phyloP scores from a whole-genome alignment of 768 basidiomycete species.

The Chiua virens region DNA sequence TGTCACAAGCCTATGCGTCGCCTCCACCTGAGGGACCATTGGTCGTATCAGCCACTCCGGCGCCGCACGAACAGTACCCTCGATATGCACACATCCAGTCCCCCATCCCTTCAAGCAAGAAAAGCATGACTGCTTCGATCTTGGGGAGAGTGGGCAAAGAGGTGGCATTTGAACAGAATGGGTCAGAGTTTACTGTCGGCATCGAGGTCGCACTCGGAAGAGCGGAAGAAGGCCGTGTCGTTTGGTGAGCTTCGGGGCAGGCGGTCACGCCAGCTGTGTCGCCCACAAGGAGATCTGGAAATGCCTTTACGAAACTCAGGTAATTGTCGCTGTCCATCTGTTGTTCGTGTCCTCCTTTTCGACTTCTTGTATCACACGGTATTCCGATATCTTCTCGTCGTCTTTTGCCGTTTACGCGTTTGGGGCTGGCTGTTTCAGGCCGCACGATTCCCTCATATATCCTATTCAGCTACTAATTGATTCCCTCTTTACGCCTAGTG shows the following conservation, averaged over 20 bases:
- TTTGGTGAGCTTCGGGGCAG: conserved; percentile 23
- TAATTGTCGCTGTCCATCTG: conserved; percentile 19
- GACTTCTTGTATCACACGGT: neutral
- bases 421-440: no score
- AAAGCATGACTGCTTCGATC: conserved; percentile 7
- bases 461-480: conserved; percentile 15
- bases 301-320: conserved; percentile 4
- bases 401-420: neutral
- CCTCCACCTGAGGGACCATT: conserved; percentile 32
- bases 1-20: conserved; percentile 30
- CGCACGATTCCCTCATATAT: neutral
- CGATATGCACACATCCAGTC: conserved; percentile 30
- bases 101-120: conserved; percentile 15
- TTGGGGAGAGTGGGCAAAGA: conserved; percentile 17
- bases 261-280: neutral
- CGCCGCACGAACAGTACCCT: conserved; percentile 23
- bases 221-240: conserved; percentile 32
- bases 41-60: conserved; percentile 14
- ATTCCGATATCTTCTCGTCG: neutral
- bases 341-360: conserved; percentile 1
- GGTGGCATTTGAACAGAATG: conserved; percentile 27
- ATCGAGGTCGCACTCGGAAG: conserved; percentile 33
- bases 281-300: neutral
- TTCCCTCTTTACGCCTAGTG: neutral
- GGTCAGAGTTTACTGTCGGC: conserved; percentile 28